A percentile compares a stretch with the other conserved stretches of the same genome.
phyloP scores from a whole-genome alignment of 148 eudicot species.

The Simmondsia chinensis region DNA sequence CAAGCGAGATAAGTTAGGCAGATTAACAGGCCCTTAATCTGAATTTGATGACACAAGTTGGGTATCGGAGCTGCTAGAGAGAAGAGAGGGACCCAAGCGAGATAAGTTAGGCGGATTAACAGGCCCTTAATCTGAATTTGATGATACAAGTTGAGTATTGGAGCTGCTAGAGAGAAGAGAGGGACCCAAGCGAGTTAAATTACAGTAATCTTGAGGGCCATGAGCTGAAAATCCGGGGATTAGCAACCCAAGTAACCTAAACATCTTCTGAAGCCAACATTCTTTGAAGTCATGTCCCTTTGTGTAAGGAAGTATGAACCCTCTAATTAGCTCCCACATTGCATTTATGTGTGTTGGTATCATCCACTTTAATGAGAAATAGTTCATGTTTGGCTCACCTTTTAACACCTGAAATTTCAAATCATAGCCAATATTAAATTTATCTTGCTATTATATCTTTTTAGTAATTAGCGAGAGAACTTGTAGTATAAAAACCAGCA shows the following conservation, averaged over 20 bases:
- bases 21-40: too few relatives aligned
- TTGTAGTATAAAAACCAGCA: too few relatives aligned
- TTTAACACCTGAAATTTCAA: too few relatives aligned
- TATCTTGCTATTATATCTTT: too few relatives aligned
- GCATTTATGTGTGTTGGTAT: slow-evolving; percentile 54
- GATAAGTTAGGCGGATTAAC: too few relatives aligned
- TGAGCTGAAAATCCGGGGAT: slow-evolving; percentile 75
- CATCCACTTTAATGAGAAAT: slow-evolving; percentile 36
- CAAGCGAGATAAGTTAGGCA: too few relatives aligned
- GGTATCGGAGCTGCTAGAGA: too few relatives aligned
- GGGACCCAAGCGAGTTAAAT: slow-evolving; percentile 60
- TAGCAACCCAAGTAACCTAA: slow-evolving; percentile 39
- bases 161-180: slow-evolving; percentile 18
- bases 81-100: too few relatives aligned
- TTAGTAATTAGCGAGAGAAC: too few relatives aligned
- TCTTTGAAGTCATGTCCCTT: slow-evolving; percentile 57
- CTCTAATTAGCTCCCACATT: slow-evolving; percentile 68
- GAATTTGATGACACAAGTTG: too few relatives aligned
- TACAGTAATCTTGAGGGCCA: slow-evolving; percentile 61
- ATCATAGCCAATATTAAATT: too few relatives aligned
- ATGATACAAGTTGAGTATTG: too few relatives aligned
- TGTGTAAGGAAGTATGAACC: slow-evolving; percentile 30
- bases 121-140: slow-evolving; percentile 69
- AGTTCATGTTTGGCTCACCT: slow-evolving; percentile 72
- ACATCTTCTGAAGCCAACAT: slow-evolving; percentile 37